phyloP scores from a whole-genome alignment of 208 protist genomes.

The Histomonas meleagridis region DNA sequence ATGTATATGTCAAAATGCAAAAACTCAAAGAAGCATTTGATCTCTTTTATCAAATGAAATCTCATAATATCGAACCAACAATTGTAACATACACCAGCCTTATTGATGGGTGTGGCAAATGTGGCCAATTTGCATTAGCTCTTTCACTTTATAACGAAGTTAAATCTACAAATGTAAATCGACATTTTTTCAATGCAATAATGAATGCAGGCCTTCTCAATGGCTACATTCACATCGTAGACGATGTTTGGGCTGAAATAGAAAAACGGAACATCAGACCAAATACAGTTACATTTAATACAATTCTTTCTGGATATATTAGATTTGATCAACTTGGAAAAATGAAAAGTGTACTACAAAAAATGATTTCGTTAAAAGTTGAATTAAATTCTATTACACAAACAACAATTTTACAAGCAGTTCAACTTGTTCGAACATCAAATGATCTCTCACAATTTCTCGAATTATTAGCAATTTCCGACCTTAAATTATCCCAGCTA shows the following conservation, averaged over 20 bases:
- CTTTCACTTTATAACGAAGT: background rate
- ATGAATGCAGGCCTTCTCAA: background rate
- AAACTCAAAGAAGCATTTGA: background rate
- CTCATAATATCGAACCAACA: background rate
- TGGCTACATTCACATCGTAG: background rate
- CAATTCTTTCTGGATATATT: background rate
- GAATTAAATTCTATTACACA: background rate
- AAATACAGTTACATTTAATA: conserved; percentile 24
- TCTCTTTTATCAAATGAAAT: conserved; percentile 23
- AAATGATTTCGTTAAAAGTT: background rate
- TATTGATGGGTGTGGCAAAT: conserved; percentile 19
- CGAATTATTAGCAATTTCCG: background rate
- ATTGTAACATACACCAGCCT: background rate
- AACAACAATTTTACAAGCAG: conserved; percentile 14
- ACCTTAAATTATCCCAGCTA: background rate
- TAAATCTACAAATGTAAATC: background rate
- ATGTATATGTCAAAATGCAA: conserved; percentile 27
- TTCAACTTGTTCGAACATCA: background rate
- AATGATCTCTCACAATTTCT: background rate
- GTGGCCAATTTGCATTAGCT: background rate
- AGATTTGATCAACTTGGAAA: background rate
- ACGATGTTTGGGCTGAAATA: background rate
- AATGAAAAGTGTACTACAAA: background rate
- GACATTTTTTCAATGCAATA: conserved; percentile 19
- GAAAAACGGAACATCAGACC: background rate